Base-by-base conservation (phyloP, 2,329 filamentous ascomycete species). In the Arthrobotrys sphaeroides region DNA sequence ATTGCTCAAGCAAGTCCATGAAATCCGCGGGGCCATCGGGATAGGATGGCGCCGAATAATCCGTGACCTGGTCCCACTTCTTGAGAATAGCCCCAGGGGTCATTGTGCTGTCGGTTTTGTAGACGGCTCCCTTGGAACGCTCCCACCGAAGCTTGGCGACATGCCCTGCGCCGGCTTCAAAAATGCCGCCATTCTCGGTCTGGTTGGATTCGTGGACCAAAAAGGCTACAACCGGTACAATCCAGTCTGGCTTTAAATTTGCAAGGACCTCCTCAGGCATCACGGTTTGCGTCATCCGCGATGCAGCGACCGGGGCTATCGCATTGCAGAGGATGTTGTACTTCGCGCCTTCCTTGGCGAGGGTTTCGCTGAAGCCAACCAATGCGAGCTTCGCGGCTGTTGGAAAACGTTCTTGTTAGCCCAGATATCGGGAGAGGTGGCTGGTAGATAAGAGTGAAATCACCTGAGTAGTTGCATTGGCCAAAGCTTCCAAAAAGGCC, bases 311-410 rank as follows among this genome's bases (percentile, higher is more conserved):
- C 62, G 95, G 95, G 16, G 95, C 93, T 84, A 99, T 96, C 80
- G 92, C 92, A 84, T 99, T 99, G 86, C 87, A 89, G 80, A 97
- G 85, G 80, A 99, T 98, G 87, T 98, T 98, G 86, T 99, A 99
- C 85, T 98, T 98, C 82, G 88, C 86, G 79, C 95, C 95, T 86
- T 99, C 95, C 87, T 98, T 98, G 75, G 95, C 95, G 77, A 99
- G 87, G 2, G 95, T 97, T 87, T 99, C 94, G 40, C 94, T 97
- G 86, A 98, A 98, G 79, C 94, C 95, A 77, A 99, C 93, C 85
- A 96, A 90, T 78, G 92, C 91, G 78, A 98, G 87, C 86, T 98
- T 99, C 81, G 95, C 95, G 76, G 95, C 94, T 86, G 69, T 57
- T 38, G 16, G n/a, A 16, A 28, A 18, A 12, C 33, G 7, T 20